Evolutionary conservation across 495 filamentous ascomycete genomes (phyloP), one percentile per base, ranked within the genome.

Genomic region (Aspergillus cavernicola): DNA sequence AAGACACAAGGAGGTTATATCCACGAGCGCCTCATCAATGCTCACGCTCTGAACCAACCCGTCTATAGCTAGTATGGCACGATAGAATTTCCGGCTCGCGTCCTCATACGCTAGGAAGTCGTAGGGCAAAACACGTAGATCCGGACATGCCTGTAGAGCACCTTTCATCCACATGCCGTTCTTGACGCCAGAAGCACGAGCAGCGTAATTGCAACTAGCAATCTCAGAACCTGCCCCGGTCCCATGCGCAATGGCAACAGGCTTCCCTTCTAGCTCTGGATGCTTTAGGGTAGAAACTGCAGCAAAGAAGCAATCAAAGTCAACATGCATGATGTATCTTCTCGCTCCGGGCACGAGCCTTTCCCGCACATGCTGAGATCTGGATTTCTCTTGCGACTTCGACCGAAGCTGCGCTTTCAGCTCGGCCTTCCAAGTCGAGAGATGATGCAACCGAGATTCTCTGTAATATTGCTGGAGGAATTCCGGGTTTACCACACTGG

Each of bases 121-220:
- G 58, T 98, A 98, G 0, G 89, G 88, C 29, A 98, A 64, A 5
- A 95, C 80, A 55, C 91, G 88, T 24, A 98, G 77, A 16, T 90
- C 82, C 0, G 91, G 86, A 67, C 92, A 98, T 11, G 90, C 71
- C 54, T 92, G 83, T 56, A 85, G 75, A 3, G 95, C 93, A 24
- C 80, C 75, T 61, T 91, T 92, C 91, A 98, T 96, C 93, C 93
- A 98, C 95, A 96, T 97, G 8, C 95, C 93, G 56, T 97, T 97
- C 64, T 89, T 96, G 45, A 97, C 76, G 0, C 92, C 93, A 59
- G 81, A 91, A 18, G 80, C 78, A 19, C 93, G 83, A 3, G 95
- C 93, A 18, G 85, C 82, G 65, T 98, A 98, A 66, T 97, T 98
- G 68, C 93, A 98, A 51, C 91, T 96, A 7, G 93, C 93, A 57